Evolutionary conservation across 257 asterid species (phyloP).

Genomic region (Forsythia viridissima): DNA sequence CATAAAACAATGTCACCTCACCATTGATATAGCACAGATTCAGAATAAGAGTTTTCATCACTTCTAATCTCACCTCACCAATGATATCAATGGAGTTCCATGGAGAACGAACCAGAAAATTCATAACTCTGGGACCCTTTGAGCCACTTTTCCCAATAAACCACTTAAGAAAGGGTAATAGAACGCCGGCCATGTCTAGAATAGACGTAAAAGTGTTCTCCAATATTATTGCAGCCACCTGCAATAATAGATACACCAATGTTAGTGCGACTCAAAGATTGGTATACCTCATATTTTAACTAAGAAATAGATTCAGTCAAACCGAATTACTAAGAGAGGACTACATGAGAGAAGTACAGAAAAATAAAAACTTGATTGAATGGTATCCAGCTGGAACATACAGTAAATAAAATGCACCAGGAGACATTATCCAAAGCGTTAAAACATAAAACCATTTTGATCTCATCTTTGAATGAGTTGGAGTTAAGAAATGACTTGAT

Average conservation of each 20-base stretch:
- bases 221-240: slow-evolving; percentile 83
- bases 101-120: slow-evolving; percentile 91
- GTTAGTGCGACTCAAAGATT: slow-evolving; percentile 15
- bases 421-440: background rate
- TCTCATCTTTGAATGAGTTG: background rate
- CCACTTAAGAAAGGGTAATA: slow-evolving; percentile 84
- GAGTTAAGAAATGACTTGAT: background rate
- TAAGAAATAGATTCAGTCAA: slow-evolving; percentile 1
- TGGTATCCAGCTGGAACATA: background rate
- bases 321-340: background rate
- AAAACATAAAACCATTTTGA: background rate
- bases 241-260: slow-evolving; percentile 23
- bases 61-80: slow-evolving; percentile 68
- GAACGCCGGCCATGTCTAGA: slow-evolving; percentile 97
- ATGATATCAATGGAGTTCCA: slow-evolving; percentile 88
- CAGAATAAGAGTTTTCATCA: background rate
- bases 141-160: slow-evolving; percentile 84
- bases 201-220: slow-evolving; percentile 97
- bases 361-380: background rate
- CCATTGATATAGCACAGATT: background rate
- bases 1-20: background rate
- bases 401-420: background rate
- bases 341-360: background rate
- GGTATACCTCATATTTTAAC: slow-evolving; percentile 12
- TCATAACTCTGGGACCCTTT: slow-evolving; percentile 72